Percentiles rank a stretch among this genome's conserved stretches.
Evolutionary conservation across 1,284 basidiomycete genomes (phyloP).

Genomic region (Bjerkandera adusta): DNA sequence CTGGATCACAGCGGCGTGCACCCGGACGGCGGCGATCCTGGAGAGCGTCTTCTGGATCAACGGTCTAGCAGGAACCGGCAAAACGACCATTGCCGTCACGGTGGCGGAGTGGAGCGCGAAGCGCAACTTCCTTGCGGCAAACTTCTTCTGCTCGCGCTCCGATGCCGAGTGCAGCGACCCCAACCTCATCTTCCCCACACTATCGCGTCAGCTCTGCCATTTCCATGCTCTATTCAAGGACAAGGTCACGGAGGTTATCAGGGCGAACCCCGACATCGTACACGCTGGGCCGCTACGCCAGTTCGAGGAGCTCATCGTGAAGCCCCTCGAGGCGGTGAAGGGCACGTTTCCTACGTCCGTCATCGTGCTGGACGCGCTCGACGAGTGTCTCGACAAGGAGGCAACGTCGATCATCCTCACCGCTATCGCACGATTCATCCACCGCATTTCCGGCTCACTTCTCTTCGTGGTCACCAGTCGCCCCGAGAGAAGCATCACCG

Average conservation of each 20-base stretch:
- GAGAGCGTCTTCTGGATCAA: constrained; percentile 20
- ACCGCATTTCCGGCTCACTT: background rate
- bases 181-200: constrained; percentile 23
- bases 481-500: constrained; percentile 8
- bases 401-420: constrained; percentile 5
- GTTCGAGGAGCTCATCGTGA: constrained; percentile 10
- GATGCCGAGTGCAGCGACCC: constrained; percentile 14
- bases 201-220: constrained; percentile 23
- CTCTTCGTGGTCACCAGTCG: background rate
- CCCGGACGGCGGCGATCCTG: too few relatives aligned
- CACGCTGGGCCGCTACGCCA: background rate
- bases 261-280: background rate
- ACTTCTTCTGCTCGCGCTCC: constrained; percentile 25
- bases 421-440: background rate
- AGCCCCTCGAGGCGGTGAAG: constrained; percentile 6
- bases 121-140: constrained; percentile 21
- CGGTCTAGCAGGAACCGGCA: constrained; percentile 18
- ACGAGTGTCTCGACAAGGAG: background rate
- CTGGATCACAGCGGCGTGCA: too few relatives aligned
- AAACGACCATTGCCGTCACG: constrained; percentile 19
- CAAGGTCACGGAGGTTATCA: constrained; percentile 15
- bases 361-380: constrained; percentile 1
- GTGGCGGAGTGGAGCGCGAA: background rate
- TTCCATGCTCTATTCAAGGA: constrained; percentile 13
- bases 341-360: background rate